Evolutionary conservation across 2,329 filamentous ascomycete genomes (phyloP), one percentile per base, ranked within the genome.

Genomic region (Fusarium sp.): DNA sequence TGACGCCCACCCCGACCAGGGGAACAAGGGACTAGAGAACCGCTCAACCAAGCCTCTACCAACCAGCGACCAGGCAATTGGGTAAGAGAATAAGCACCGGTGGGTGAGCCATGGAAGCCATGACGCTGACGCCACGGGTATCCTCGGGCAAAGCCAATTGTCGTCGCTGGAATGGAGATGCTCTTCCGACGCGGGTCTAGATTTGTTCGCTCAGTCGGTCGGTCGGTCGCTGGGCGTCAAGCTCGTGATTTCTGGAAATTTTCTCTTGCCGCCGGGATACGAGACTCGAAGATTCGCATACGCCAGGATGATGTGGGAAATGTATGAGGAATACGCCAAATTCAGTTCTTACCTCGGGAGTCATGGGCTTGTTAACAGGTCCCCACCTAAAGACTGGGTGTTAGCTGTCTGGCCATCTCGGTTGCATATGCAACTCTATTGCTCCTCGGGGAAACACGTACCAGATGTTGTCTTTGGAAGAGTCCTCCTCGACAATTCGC

Each of bases 341-440:
- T 42, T 25, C 46, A 57, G 8, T 51, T 66, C 68, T 70, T 89
- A 98, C 95, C 78, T 98, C 93, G 71, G 93, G 87, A 69, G 87
- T 89, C 95, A 99, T 99, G 75, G 94, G 91, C 87, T 98, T 98
- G 86, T 99, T 99, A 70, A 99, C 95, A 53, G 95, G 94, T 73
- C 95, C 95, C 95, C 95, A 98, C 80, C 81, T 83, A 57, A 49
- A 59, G 50, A 63, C 45, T 38, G 52, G 54, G 29, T 61, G 71
- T 76, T 70, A 78, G 71, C 63, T 50, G 45, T 25, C 55, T 57
- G 54, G 4, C 8, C 54, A 64, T 54, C 41, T 49, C 48, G 45
- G 66, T 48, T 54, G 46, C 57, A 48, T 21, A 35, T 52, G 51
- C 38, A 66, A 52, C 49, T 54, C 48, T 52, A 55, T 46, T 64